Conservation (phyloP, 1,284 basidiomycete genomes). For the Mycena sp. region DNA sequence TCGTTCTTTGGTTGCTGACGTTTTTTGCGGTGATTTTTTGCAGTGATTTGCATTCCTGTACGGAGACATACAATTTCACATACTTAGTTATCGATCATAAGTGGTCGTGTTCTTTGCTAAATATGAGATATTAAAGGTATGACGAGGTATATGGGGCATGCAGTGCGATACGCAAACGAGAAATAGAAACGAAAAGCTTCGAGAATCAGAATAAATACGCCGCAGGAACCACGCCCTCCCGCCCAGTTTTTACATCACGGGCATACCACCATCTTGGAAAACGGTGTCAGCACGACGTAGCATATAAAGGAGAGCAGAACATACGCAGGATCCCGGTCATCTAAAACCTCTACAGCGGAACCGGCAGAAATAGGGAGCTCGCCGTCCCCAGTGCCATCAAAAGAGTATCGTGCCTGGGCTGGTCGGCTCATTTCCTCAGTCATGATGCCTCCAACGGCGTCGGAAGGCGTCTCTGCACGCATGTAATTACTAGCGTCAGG, state of each 20-base stretch:
- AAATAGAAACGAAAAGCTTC: constrained; percentile 24
- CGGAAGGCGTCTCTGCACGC: constrained; percentile 81
- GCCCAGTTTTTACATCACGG: constrained; percentile 78
- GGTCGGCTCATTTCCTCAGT: constrained; percentile 74
- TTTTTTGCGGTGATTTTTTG: no score
- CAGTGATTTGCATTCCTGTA: no score
- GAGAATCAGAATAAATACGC: constrained; percentile 80
- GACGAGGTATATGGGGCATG: constrained; percentile 26
- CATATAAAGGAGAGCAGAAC: constrained; percentile 43
- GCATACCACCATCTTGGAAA: constrained; percentile 89
- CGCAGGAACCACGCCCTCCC: constrained; percentile 89
- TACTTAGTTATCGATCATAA: neutral
- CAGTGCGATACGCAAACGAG: constrained; percentile 26
- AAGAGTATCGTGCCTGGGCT: constrained; percentile 83
- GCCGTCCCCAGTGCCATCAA: constrained; percentile 80
- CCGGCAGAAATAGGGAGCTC: constrained; percentile 77
- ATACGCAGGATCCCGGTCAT: constrained; percentile 82
- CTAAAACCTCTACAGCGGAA: constrained; percentile 78
- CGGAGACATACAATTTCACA: no score
- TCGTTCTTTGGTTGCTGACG: neutral
- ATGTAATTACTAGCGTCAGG: constrained; percentile 79
- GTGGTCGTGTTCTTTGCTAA: constrained; percentile 4
- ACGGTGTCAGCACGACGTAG: constrained; percentile 7
- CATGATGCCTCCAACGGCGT: constrained; percentile 70
- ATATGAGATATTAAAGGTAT: constrained; percentile 24